Conservation (phyloP, 768 basidiomycete species). For the Tylopilus felleus region DNA sequence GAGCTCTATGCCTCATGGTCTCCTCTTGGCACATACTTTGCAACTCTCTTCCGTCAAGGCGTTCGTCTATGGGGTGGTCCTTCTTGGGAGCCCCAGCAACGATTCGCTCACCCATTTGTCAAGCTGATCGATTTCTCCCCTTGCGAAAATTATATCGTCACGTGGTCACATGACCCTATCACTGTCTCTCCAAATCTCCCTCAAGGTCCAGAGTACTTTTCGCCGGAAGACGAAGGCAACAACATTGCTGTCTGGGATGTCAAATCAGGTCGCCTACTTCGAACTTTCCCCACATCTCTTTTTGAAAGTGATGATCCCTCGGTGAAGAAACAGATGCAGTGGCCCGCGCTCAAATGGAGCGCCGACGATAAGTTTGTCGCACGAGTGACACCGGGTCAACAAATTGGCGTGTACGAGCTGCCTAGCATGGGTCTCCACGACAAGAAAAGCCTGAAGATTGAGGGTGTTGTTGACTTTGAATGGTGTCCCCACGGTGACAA, state of each 20-base stretch:
- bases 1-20: conserved; percentile 98
- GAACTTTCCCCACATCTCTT: conserved; percentile 77
- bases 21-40: conserved; percentile 90
- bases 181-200: conserved; percentile 75
- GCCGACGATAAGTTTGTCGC: conserved; percentile 94
- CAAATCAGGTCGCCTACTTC: conserved; percentile 86
- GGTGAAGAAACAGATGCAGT: conserved; percentile 80
- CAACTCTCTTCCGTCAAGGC: conserved; percentile 92
- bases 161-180: conserved; percentile 95
- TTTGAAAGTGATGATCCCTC: conserved; percentile 55
- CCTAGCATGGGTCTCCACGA: conserved; percentile 92
- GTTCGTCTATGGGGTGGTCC: conserved; percentile 94
- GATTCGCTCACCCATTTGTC: conserved; percentile 93
- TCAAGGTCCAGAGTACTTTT: conserved; percentile 83
- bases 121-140: conserved; percentile 97
- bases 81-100: conserved; percentile 83
- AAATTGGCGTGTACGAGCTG: conserved; percentile 95
- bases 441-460: conserved; percentile 96
- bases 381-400: conserved; percentile 81
- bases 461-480: conserved; percentile 96
- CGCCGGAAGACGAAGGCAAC: conserved; percentile 94
- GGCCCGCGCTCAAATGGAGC: conserved; percentile 98
- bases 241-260: conserved; percentile 98
- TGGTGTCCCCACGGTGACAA: conserved; percentile 95
- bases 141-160: conserved; percentile 93